Evolutionary conservation across 768 basidiomycete genomes (phyloP), one percentile per base, ranked within the genome.

Genomic region (Candolleomyces eurysporus): DNA sequence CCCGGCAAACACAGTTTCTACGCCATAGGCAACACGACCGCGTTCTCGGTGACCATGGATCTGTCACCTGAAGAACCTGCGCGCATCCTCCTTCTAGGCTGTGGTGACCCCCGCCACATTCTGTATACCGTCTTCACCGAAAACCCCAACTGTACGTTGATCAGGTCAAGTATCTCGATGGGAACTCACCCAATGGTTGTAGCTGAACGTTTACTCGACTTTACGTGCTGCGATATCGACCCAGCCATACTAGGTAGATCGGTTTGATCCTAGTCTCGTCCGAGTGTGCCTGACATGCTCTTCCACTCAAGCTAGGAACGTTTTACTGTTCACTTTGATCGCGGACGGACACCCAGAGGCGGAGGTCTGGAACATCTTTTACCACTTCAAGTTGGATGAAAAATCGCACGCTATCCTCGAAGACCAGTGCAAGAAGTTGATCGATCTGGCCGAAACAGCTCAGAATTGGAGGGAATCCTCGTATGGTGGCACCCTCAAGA

Each of bases 101-200:
- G 84, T 64, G 85, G 85, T n/a, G 86, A 87, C 64, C 79, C 82
- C 10, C 71, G 84, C 19, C 82, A 78, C 57, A 78, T 87, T n/a
- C 61, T 87, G 16, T 83, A 81, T 66, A 85, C 84, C 0, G 59
- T 83, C 0, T 70, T 69, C 61, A 63, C 66, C n/a, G 75, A 77
- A 60, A 63, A 63, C 21, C 59, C 48, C 10, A 40, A 58, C 21
- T 57, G 76, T 76, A 56, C 61, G 71, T 66, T 17, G 2, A 56
- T 48, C 45, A 22, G 49, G n/a, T n/a, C 26, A 43, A 16, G 10
- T 59, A 48, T 32, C n/a, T 48, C 5, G 40, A 21, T 46, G 17
- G 14, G 57, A 4, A 61, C 61, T 60, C 42, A 39, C 50, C 3
- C 32, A 43, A 19, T 32, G 22, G 36, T 48, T 14, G 3, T 50